A percentile compares a stretch with the other conserved stretches of the same genome.
Conservation (phyloP, 2,329 filamentous ascomycete species). For the Nemania sp. region DNA sequence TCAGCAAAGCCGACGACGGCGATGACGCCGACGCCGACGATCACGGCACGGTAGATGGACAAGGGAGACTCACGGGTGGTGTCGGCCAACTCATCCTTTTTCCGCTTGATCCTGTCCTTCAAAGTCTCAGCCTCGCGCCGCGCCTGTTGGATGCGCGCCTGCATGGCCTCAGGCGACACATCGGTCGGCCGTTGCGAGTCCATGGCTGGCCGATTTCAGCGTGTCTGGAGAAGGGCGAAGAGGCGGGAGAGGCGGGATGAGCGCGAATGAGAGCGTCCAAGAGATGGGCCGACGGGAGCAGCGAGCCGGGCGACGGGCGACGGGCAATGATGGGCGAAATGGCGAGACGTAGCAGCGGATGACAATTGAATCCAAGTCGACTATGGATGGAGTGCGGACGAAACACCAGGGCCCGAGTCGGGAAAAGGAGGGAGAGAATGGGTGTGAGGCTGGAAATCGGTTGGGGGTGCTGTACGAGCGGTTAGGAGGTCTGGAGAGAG, state of each 20-base stretch:
- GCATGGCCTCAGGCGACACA: constrained; percentile 78
- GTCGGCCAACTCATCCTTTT: constrained; percentile 99
- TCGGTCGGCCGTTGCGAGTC: constrained; percentile 63
- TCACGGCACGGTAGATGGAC: background rate
- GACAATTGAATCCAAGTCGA: constrained; percentile 32
- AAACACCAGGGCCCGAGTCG: constrained; percentile 34
- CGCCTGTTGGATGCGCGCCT: constrained; percentile 89
- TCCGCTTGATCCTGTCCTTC: constrained; percentile 98
- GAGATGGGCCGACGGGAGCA: constrained; percentile 1
- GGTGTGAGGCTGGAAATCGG: constrained; percentile 41
- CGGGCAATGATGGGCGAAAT: constrained; percentile 6
- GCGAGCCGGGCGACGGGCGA: background rate
- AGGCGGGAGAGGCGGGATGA: constrained; percentile 14
- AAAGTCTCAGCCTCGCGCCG: constrained; percentile 96
- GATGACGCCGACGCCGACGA: background rate
- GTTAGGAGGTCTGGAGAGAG: constrained; percentile 33
- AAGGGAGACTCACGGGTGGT: constrained; percentile 78
- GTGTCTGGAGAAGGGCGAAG: constrained; percentile 10
- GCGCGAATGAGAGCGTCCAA: constrained; percentile 13
- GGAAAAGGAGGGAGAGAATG: constrained; percentile 33
- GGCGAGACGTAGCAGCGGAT: constrained; percentile 16
- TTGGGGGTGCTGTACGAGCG: constrained; percentile 37
- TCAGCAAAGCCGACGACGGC: background rate
- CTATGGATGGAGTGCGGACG: constrained; percentile 26
- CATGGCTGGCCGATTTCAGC: constrained; percentile 49